Evolutionary conservation across 192 early-diverging fungal genomes (phyloP), one percentile per base, ranked within the genome.

Genomic region (Geosiphon pyriformis): DNA sequence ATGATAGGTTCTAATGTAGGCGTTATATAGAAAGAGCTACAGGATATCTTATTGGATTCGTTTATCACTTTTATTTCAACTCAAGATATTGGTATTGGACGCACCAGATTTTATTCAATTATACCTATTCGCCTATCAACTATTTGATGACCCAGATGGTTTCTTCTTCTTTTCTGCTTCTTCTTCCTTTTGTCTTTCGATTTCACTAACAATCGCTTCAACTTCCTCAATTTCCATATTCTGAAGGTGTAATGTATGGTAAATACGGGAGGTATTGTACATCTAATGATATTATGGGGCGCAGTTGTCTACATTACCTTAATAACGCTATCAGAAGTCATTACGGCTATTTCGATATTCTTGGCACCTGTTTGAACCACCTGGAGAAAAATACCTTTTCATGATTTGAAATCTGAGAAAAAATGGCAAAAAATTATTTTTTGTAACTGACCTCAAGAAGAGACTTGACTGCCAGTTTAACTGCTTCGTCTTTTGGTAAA

Each of bases 351-450:
- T 72, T 99, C 96, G 80, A 99, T 99, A 75, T 99, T 99, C 85
- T 99, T 99, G 61, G 96, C 91, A 37, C 96, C 96, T 3, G 94
- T 99, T 83, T 99, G 96, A 59, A 99, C 96, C 67, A 98, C 92
- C 84, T 87, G 60, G 20, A 23, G 3, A 11, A 57, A 2, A 46
- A 61, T 37, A 51, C n/a, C 32, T 11, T n/a, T 27, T 8, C 29
- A 12, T 4, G n/a, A n/a, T 27, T 25, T 61, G 4, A 53, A 11
- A 34, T 23, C 27, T 32, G 33, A 59, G 57, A 35, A 35, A 61
- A 15, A 15, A 60, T 26, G 18, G 18, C 3, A 25, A 37, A 3
- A 68, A 61, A 29, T 55, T 52, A n/a, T 6, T 18, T 27, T 20
- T 17, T 62, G 29, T 34, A 34, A 23, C 58, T 10, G 72, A 87